Conservation (phyloP, 225 moss, liverwort and hornwort genomes). For the Bryoerythrophyllum caledonicum region DNA sequence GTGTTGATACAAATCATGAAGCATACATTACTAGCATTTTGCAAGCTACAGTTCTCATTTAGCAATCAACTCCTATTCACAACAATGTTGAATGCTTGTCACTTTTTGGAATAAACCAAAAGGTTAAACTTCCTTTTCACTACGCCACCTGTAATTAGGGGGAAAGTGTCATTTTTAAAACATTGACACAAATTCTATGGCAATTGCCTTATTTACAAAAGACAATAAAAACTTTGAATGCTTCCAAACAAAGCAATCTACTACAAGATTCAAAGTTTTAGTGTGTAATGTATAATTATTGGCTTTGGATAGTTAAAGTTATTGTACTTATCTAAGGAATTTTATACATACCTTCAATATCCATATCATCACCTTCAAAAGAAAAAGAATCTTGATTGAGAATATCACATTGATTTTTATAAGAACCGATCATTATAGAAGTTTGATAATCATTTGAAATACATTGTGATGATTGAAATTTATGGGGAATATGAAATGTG, state of each 20-base stretch:
- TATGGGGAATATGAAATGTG: slow-evolving; percentile 10
- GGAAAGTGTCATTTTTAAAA: slow-evolving; percentile 21
- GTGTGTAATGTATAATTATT: neutral
- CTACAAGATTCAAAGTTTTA: slow-evolving; percentile 9
- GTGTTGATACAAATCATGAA: slow-evolving; percentile 4
- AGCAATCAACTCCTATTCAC: slow-evolving; percentile 24
- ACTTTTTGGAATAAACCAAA: slow-evolving; percentile 30
- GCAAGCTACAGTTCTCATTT: slow-evolving; percentile 32
- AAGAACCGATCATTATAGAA: neutral
- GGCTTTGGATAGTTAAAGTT: neutral
- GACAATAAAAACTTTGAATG: neutral
- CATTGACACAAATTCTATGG: slow-evolving; percentile 26
- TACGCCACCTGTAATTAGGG: slow-evolving; percentile 32
- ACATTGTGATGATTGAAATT: neutral
- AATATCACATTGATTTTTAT: neutral
- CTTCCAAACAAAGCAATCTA: neutral
- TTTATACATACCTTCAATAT: slow-evolving; percentile 59
- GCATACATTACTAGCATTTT: slow-evolving; percentile 37
- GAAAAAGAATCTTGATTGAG: slow-evolving; percentile 32
- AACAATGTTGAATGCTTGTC: slow-evolving; percentile 34
- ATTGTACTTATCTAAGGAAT: neutral
- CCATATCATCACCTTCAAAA: slow-evolving; percentile 51
- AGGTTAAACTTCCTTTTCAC: slow-evolving; percentile 26
- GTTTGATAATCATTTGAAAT: neutral
- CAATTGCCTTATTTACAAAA: slow-evolving; percentile 9